Evolutionary conservation across 106 monocot species (phyloP).

Genomic region (Iris macrosiphon): DNA sequence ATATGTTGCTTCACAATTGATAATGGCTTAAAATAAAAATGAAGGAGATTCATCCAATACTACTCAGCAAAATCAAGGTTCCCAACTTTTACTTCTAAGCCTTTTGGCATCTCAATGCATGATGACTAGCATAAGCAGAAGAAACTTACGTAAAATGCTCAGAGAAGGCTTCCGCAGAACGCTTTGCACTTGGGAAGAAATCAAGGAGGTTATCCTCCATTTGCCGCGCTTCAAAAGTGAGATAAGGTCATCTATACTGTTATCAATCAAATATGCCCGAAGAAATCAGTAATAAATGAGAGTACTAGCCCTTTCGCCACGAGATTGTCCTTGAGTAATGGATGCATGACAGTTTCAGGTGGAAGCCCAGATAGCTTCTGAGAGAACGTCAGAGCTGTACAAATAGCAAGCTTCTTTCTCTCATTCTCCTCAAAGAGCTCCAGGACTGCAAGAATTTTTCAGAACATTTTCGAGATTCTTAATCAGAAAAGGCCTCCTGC

Average conservation of each 20-base stretch:
- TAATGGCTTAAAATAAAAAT: no score
- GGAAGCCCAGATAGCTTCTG: slow-evolving; percentile 95
- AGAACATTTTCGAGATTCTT: slow-evolving; percentile 96
- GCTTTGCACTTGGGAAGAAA: slow-evolving; percentile 76
- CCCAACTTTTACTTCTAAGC: no score
- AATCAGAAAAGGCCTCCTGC: slow-evolving; percentile 84
- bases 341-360: slow-evolving; percentile 94
- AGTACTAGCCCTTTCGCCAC: slow-evolving; percentile 95
- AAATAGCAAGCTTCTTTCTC: slow-evolving; percentile 78
- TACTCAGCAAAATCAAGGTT: no score
- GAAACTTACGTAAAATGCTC: slow-evolving; percentile 91
- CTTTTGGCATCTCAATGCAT: no score
- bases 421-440: slow-evolving; percentile 65
- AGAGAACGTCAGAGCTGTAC: slow-evolving; percentile 92
- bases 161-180: slow-evolving; percentile 66
- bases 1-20: no score
- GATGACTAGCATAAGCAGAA: no score
- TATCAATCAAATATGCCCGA: slow-evolving; percentile 77
- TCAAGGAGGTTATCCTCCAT: slow-evolving; percentile 96
- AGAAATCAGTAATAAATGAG: slow-evolving; percentile 90
- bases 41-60: no score
- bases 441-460: slow-evolving; percentile 77
- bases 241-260: slow-evolving; percentile 91
- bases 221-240: slow-evolving; percentile 72
- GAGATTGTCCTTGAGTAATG: slow-evolving; percentile 92